phyloP scores from a whole-genome alignment of 179 eudicot species.

The Carnegiea gigantea region DNA sequence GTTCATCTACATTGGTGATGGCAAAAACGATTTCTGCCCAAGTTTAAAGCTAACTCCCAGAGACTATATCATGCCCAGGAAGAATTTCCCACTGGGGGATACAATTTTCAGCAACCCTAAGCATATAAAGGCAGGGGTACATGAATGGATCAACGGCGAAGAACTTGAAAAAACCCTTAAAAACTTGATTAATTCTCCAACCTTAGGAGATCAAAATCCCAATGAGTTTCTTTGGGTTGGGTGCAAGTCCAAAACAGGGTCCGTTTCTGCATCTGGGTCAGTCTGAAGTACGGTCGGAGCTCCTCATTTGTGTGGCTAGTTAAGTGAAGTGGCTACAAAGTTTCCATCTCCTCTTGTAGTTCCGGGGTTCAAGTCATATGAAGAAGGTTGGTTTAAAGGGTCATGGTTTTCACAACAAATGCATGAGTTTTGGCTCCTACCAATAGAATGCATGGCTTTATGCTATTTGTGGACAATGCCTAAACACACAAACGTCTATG shows the following conservation, averaged over 20 bases:
- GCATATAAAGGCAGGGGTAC: constrained; percentile 41
- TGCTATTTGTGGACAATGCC: too few species aligned
- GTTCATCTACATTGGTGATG: constrained; percentile 65
- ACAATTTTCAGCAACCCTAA: constrained; percentile 40
- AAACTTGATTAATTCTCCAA: constrained; percentile 32
- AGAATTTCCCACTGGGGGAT: constrained; percentile 61
- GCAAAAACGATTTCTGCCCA: constrained; percentile 69
- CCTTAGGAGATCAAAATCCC: constrained; percentile 1
- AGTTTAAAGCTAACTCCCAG: constrained; percentile 47
- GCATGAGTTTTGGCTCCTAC: background rate
- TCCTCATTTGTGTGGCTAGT: background rate
- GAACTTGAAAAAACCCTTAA: constrained; percentile 46
- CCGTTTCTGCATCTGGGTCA: background rate
- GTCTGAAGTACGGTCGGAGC: background rate
- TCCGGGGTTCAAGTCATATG: background rate
- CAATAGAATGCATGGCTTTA: too few species aligned
- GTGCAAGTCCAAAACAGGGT: constrained; percentile 20
- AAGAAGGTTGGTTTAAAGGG: constrained; percentile 1
- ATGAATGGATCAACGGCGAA: constrained; percentile 58
- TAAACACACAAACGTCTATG: background rate
- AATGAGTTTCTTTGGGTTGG: constrained; percentile 2
- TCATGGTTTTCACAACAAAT: background rate
- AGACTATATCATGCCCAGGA: constrained; percentile 72
- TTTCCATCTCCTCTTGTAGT: background rate
- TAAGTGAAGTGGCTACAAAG: too few species aligned